A percentile compares a stretch with the other conserved stretches of the same genome.
phyloP scores from a whole-genome alignment of 805 yeast genomes.

The Pichia insulana region DNA sequence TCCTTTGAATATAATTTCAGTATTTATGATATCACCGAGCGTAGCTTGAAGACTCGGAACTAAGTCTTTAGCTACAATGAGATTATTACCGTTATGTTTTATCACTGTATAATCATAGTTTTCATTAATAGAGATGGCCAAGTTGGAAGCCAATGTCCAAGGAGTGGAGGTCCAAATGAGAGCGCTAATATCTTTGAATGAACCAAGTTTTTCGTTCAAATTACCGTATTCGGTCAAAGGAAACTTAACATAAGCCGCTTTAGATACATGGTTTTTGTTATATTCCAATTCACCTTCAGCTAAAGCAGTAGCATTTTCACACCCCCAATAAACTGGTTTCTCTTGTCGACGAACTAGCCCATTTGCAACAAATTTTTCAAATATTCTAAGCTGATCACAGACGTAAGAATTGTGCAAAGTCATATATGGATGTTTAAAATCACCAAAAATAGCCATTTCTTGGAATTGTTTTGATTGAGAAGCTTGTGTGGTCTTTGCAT shows the following conservation, averaged over 20 bases:
- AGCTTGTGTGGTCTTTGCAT: slow-evolving; percentile 61
- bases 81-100: slow-evolving; percentile 28
- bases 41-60: slow-evolving; percentile 18
- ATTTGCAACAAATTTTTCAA: slow-evolving; percentile 52
- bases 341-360: slow-evolving; percentile 74
- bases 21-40: slow-evolving; percentile 10
- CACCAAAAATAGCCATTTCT: slow-evolving; percentile 72
- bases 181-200: slow-evolving; percentile 21
- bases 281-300: slow-evolving; percentile 97
- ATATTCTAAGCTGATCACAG: slow-evolving; percentile 61
- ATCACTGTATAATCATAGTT: slow-evolving; percentile 50
- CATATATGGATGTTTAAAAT: slow-evolving; percentile 63
- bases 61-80: slow-evolving; percentile 52
- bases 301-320: slow-evolving; percentile 85
- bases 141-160: slow-evolving; percentile 89
- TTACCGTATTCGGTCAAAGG: slow-evolving; percentile 28
- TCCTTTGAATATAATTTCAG: slow-evolving; percentile 33
- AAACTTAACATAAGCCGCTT: slow-evolving; percentile 61
- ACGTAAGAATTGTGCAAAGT: slow-evolving; percentile 72
- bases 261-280: slow-evolving; percentile 58
- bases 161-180: slow-evolving; percentile 98
- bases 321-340: slow-evolving; percentile 97
- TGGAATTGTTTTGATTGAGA: slow-evolving; percentile 57
- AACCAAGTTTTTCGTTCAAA: slow-evolving; percentile 14
- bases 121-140: slow-evolving; percentile 68